phyloP scores from a whole-genome alignment of 2,329 filamentous ascomycete genomes.

The Cercospora sp. region DNA sequence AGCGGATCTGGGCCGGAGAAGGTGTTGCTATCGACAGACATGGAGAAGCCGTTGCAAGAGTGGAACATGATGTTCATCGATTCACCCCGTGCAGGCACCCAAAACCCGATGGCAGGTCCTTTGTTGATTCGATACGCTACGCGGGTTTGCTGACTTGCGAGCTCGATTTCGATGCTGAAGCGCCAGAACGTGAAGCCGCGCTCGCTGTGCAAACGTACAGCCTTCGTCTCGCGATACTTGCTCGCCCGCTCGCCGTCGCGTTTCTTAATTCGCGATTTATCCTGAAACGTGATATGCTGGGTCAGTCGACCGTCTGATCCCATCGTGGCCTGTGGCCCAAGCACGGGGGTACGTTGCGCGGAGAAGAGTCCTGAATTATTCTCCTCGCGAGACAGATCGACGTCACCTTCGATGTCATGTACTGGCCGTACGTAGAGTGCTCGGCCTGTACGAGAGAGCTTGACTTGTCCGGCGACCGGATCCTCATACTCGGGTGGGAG shows the following conservation, averaged over 20 bases:
- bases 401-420: slow-evolving; percentile 76
- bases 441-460: slow-evolving; percentile 79
- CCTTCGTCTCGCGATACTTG: slow-evolving; percentile 67
- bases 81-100: slow-evolving; percentile 81
- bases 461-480: slow-evolving; percentile 82
- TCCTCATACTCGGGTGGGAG: slow-evolving; percentile 83
- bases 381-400: slow-evolving; percentile 77
- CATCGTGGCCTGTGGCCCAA: slow-evolving; percentile 31
- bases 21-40: slow-evolving; percentile 71
- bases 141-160: slow-evolving; percentile 73
- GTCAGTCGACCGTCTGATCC: slow-evolving; percentile 28
- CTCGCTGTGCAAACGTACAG: slow-evolving; percentile 79
- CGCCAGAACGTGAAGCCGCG: slow-evolving; percentile 93
- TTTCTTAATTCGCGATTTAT: slow-evolving; percentile 50
- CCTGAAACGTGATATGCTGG: slow-evolving; percentile 42
- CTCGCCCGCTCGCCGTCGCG: slow-evolving; percentile 78
- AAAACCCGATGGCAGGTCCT: slow-evolving; percentile 85
- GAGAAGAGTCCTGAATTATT: slow-evolving; percentile 83
- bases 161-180: slow-evolving; percentile 91
- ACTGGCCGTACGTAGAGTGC: slow-evolving; percentile 86
- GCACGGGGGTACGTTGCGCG: slow-evolving; percentile 38
- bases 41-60: slow-evolving; percentile 93
- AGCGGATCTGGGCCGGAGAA: slow-evolving; percentile 92
- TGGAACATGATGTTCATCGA: slow-evolving; percentile 99
- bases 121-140: slow-evolving; percentile 95